Evolutionary conservation across 331 rosid species (phyloP).

Genomic region (Malus hybrid): DNA sequence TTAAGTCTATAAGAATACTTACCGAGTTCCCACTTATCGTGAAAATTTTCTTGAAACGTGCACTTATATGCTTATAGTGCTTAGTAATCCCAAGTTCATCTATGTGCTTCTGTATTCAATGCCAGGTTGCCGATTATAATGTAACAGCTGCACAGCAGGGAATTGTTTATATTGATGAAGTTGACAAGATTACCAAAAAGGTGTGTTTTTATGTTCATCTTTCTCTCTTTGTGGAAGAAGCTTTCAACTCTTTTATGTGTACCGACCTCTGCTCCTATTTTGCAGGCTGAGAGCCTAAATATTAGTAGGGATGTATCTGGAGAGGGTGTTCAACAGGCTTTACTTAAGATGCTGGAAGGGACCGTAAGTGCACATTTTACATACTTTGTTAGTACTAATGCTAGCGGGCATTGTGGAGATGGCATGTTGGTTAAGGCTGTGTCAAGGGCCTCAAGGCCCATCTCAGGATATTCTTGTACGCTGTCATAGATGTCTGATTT

Average conservation of each 20-base stretch:
- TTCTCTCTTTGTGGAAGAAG: slow-evolving; percentile 4
- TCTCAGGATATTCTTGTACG: neutral
- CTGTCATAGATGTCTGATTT: neutral
- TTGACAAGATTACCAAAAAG: slow-evolving; percentile 96
- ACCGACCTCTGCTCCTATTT: slow-evolving; percentile 16
- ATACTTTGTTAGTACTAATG: neutral
- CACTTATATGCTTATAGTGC: neutral
- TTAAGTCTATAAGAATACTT: neutral
- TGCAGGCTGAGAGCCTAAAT: slow-evolving; percentile 92
- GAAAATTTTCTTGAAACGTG: neutral
- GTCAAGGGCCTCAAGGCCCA: neutral
- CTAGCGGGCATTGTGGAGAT: neutral
- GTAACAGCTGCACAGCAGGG: slow-evolving; percentile 97
- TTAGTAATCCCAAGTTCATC: neutral
- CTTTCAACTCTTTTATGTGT: neutral
- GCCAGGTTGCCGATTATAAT: slow-evolving; percentile 88
- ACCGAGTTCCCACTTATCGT: neutral
- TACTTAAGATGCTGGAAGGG: slow-evolving; percentile 97
- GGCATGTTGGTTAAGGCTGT: neutral
- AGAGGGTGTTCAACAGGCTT: slow-evolving; percentile 98
- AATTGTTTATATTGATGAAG: slow-evolving; percentile 96
- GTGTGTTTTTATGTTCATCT: slow-evolving; percentile 19
- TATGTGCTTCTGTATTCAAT: neutral
- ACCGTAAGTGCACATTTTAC: slow-evolving; percentile 56
- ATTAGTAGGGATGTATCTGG: slow-evolving; percentile 98